Conservation (phyloP, 495 filamentous ascomycete species). For the Rhizodiscina lignyota region DNA sequence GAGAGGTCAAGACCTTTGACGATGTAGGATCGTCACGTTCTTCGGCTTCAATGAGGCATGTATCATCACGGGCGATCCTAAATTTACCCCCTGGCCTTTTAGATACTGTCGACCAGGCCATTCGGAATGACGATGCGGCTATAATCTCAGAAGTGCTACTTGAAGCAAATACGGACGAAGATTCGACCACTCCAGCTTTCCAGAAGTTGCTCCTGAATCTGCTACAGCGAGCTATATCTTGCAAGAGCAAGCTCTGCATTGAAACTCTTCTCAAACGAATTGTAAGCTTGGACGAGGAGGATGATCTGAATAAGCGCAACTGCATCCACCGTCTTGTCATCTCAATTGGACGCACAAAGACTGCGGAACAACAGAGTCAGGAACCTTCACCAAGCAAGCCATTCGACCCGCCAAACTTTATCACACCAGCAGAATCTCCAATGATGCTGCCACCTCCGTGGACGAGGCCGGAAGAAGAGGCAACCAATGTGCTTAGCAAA, state of each 20-base stretch:
- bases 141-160: conserved; percentile 41
- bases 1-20: conserved; percentile 51
- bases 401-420: conserved; percentile 31
- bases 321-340: conserved; percentile 86
- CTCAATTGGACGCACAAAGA: conserved; percentile 63
- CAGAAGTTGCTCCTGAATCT: conserved; percentile 58
- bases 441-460: conserved; percentile 41
- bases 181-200: conserved; percentile 29
- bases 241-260: conserved; percentile 49
- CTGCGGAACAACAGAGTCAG: conserved; percentile 21
- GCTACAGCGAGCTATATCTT: conserved; percentile 68
- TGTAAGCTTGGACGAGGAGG: conserved; percentile 59
- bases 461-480: conserved; percentile 21
- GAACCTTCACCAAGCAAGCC: background rate
- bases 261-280: conserved; percentile 48
- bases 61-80: conserved; percentile 51
- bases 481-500: conserved; percentile 39
- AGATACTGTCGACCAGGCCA: conserved; percentile 58
- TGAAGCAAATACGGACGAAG: conserved; percentile 33
- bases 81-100: conserved; percentile 48
- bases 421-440: conserved; percentile 58
- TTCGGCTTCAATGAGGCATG: conserved; percentile 50
- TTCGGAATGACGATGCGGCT: conserved; percentile 54
- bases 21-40: conserved; percentile 59
- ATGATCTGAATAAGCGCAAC: conserved; percentile 88